phyloP scores from a whole-genome alignment of 2,329 filamentous ascomycete genomes.

The Aureobasidium sp. region DNA sequence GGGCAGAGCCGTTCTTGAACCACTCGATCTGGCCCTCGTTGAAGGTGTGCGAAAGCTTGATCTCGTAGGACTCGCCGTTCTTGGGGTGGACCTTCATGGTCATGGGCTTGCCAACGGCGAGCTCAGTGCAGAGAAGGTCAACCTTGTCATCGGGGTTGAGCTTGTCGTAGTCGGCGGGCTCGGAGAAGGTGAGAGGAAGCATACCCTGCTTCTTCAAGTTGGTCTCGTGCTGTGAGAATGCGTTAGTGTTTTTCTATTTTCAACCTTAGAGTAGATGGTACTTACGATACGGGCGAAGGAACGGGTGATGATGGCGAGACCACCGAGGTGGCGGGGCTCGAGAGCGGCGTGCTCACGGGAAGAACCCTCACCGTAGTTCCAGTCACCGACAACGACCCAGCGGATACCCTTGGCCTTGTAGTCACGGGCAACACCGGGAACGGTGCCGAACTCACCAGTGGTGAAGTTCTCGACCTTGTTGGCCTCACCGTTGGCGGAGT shows the following conservation, averaged over 20 bases:
- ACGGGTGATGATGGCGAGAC: slow-evolving; percentile 91
- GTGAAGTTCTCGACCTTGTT: slow-evolving; percentile 95
- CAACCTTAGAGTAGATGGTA: too few species aligned
- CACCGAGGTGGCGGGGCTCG: slow-evolving; percentile 93
- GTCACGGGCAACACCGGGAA: slow-evolving; percentile 90
- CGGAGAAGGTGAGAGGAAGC: slow-evolving; percentile 91
- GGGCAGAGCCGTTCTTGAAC: slow-evolving; percentile 96
- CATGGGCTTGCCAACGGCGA: slow-evolving; percentile 87
- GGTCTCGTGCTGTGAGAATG: slow-evolving; percentile 66
- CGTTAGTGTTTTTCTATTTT: too few species aligned
- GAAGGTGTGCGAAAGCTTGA: slow-evolving; percentile 90
- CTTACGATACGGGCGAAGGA: slow-evolving; percentile 81
- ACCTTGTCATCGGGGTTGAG: slow-evolving; percentile 89
- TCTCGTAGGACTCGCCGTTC: slow-evolving; percentile 64
- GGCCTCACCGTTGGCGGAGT: slow-evolving; percentile 89
- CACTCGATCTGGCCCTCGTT: slow-evolving; percentile 97
- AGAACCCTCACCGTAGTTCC: slow-evolving; percentile 98
- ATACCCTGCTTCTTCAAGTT: slow-evolving; percentile 99
- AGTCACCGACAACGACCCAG: slow-evolving; percentile 98
- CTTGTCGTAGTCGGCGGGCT: slow-evolving; percentile 97
- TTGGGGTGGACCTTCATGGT: slow-evolving; percentile 89
- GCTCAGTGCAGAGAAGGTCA: slow-evolving; percentile 79
- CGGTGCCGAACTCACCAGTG: slow-evolving; percentile 75
- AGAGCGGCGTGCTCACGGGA: slow-evolving; percentile 98
- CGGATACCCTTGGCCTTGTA: slow-evolving; percentile 96